Percentiles rank a stretch among this genome's conserved stretches.
Conservation (phyloP, 495 filamentous ascomycete species). For the Penicillium psychrofluorescens region DNA sequence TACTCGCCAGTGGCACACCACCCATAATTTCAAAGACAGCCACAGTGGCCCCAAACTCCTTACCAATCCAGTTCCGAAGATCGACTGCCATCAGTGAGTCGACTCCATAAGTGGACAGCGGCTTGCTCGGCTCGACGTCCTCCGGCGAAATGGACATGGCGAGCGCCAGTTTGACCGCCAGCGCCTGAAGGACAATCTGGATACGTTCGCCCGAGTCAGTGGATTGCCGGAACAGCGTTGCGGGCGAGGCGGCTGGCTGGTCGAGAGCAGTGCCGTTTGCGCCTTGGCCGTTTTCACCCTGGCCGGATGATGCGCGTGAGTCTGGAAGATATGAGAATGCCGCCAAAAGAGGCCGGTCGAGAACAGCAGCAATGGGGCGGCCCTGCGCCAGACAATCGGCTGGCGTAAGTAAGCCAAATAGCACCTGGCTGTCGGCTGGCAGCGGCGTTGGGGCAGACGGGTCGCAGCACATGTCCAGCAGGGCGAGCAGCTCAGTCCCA, state of each 20-base stretch:
- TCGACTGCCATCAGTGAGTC: constrained; percentile 52
- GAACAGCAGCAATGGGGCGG: neutral
- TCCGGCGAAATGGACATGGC: constrained; percentile 8
- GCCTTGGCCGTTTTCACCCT: too few relatives aligned
- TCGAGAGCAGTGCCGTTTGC: neutral
- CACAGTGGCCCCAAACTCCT: constrained; percentile 26
- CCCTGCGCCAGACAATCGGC: neutral
- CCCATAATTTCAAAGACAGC: constrained; percentile 38
- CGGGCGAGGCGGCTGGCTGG: too few relatives aligned
- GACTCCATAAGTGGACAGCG: constrained; percentile 34
- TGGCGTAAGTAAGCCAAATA: neutral
- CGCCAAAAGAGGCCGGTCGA: constrained; percentile 1
- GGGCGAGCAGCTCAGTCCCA: constrained; percentile 19
- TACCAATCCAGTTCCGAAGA: constrained; percentile 42
- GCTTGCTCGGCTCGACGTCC: constrained; percentile 13
- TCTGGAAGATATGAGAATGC: neutral
- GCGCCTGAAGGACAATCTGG: neutral
- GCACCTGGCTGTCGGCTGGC: neutral
- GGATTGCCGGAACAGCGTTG: neutral
- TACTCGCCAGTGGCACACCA: neutral
- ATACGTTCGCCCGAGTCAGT: neutral
- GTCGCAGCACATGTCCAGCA: constrained; percentile 25
- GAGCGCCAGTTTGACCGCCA: constrained; percentile 3
- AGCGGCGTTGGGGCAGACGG: constrained; percentile 2
- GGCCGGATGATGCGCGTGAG: too few relatives aligned